Conservation (phyloP, 768 basidiomycete species). For the Phylloporus sp. region DNA sequence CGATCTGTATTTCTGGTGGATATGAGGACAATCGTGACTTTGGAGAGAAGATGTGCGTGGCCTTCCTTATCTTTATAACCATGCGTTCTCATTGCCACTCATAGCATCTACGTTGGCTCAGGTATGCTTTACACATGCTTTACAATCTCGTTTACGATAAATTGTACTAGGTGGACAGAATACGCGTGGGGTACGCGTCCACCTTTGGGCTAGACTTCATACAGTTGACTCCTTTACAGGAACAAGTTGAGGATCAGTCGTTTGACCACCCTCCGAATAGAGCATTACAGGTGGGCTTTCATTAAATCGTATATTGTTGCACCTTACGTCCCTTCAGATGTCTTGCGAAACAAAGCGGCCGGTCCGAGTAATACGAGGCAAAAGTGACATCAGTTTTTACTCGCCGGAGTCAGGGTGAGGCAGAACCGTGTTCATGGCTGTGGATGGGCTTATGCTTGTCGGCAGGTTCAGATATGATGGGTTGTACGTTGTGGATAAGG, state of each 20-base stretch:
- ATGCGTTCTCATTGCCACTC: conserved; percentile 1
- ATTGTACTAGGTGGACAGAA: conserved; percentile 23
- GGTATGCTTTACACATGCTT: conserved; percentile 9
- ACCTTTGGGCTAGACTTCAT: not conserved
- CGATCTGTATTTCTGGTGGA: conserved; percentile 39
- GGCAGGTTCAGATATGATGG: conserved; percentile 32
- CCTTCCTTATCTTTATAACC: not conserved
- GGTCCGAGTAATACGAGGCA: conserved; percentile 39
- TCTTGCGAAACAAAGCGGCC: conserved; percentile 29
- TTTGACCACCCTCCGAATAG: conserved; percentile 20
- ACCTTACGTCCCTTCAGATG: conserved; percentile 18
- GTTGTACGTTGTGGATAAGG: conserved; percentile 26
- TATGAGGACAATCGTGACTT: conserved; percentile 41
- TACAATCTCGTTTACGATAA: not conserved
- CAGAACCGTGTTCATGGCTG: not conserved
- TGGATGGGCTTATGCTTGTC: not conserved
- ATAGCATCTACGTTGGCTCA: conserved; percentile 34
- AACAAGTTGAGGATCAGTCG: conserved; percentile 22
- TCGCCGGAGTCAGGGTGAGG: conserved; percentile 24
- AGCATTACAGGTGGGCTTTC: conserved; percentile 15
- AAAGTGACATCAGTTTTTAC: conserved; percentile 9
- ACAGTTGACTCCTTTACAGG: conserved; percentile 10
- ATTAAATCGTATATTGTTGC: not conserved
- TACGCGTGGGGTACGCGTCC: conserved; percentile 9
- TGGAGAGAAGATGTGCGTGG: conserved; percentile 36